Conservation (phyloP, 192 early-diverging fungal genomes). For the Coemansia sp. region DNA sequence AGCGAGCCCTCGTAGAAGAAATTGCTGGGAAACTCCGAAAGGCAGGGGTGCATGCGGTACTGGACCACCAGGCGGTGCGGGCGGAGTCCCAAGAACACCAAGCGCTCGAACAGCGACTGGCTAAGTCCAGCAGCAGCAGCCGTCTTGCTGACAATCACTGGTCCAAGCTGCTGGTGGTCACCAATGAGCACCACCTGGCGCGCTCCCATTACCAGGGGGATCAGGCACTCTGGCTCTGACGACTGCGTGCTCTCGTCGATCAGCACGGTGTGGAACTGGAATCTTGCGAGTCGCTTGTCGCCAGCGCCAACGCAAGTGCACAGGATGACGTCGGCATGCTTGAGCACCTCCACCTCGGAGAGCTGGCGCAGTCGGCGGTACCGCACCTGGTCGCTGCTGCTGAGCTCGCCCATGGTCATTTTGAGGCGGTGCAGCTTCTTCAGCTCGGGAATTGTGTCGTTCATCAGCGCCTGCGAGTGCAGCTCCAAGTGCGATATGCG, state of each 20-base stretch:
- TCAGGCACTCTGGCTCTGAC: slow-evolving; percentile 95
- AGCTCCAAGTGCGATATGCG: slow-evolving; percentile 91
- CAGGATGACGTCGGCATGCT: slow-evolving; percentile 94
- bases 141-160: slow-evolving; percentile 97
- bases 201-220: slow-evolving; percentile 93
- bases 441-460: slow-evolving; percentile 91
- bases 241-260: slow-evolving; percentile 98
- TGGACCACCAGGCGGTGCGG: slow-evolving; percentile 97
- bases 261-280: slow-evolving; percentile 90
- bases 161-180: slow-evolving; percentile 98
- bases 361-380: slow-evolving; percentile 79
- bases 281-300: slow-evolving; percentile 83
- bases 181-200: slow-evolving; percentile 97
- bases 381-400: slow-evolving; percentile 78
- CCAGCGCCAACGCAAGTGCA: slow-evolving; percentile 98
- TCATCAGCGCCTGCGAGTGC: slow-evolving; percentile 95
- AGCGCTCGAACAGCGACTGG: slow-evolving; percentile 95
- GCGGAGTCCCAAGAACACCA: slow-evolving; percentile 86
- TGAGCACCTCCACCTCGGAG: slow-evolving; percentile 89
- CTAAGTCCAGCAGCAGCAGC: slow-evolving; percentile 91
- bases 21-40: slow-evolving; percentile 98
- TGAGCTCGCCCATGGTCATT: slow-evolving; percentile 88
- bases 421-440: slow-evolving; percentile 89
- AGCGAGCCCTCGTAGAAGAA: slow-evolving; percentile 99
- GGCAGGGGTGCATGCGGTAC: slow-evolving; percentile 99